A percentile compares a stretch with the other conserved stretches of the same genome.
Evolutionary conservation across 345 rosid genomes (phyloP).

Genomic region (Luvunga scandens): DNA sequence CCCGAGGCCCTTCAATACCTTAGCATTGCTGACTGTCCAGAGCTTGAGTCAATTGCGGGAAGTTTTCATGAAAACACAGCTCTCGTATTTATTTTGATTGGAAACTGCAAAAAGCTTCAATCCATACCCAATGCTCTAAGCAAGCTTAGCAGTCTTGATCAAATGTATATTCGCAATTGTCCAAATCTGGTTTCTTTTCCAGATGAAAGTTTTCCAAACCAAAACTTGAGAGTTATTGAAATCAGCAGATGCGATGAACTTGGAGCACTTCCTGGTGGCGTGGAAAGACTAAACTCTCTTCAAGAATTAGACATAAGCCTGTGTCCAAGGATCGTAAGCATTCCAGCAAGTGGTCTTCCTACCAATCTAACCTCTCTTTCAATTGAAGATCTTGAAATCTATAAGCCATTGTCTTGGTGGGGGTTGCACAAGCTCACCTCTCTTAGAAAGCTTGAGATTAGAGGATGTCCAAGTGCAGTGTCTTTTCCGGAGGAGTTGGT

Average conservation of each 20-base stretch:
- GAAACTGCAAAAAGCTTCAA: not conserved
- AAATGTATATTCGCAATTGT: not conserved
- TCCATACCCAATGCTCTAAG: not conserved
- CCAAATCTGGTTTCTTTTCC: constrained; percentile 6
- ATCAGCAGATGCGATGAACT: constrained; percentile 8
- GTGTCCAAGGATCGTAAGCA: constrained; percentile 12
- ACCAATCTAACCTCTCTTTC: constrained; percentile 13
- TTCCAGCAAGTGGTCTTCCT: constrained; percentile 20
- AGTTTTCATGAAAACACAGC: not conserved
- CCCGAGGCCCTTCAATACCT: not conserved
- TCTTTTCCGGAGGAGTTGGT: constrained; percentile 11
- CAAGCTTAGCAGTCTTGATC: not conserved
- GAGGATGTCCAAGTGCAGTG: not conserved
- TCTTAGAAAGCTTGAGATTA: constrained; percentile 3
- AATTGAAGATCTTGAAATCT: not conserved
- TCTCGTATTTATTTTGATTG: not conserved
- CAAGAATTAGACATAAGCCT: constrained; percentile 4
- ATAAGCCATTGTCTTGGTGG: constrained; percentile 7
- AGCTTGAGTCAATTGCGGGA: not conserved
- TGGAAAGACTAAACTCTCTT: constrained; percentile 13
- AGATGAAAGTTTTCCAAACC: not conserved
- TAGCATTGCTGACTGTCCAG: not conserved
- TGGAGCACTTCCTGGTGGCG: not conserved
- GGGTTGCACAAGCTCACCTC: constrained; percentile 16
- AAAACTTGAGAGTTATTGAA: not conserved